Evolutionary conservation across 2,329 filamentous ascomycete genomes (phyloP).

Genomic region (Laburnicola sp.): DNA sequence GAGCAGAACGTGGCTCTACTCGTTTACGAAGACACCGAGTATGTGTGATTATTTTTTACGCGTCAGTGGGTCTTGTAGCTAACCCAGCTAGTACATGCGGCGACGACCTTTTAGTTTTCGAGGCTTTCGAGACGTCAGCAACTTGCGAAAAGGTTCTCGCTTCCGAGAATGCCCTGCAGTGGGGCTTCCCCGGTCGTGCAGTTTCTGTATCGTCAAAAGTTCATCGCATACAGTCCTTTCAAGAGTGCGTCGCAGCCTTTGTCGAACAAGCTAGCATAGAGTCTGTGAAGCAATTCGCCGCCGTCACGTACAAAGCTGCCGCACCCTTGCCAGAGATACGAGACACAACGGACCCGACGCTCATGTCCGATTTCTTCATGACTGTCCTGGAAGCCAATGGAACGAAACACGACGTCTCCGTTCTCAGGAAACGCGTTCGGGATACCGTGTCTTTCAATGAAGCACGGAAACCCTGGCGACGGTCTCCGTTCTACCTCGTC

Average conservation of each 20-base stretch:
- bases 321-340: conserved; percentile 56
- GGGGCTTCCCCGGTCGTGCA: conserved; percentile 63
- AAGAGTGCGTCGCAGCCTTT: conserved; percentile 54
- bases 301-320: conserved; percentile 57
- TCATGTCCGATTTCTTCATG: conserved; percentile 65
- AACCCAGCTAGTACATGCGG: neutral
- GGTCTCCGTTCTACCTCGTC: conserved; percentile 64
- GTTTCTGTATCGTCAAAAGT: conserved; percentile 50
- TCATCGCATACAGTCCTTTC: conserved; percentile 52
- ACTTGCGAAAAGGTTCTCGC: conserved; percentile 57
- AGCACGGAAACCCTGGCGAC: conserved; percentile 61
- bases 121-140: conserved; percentile 65
- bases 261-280: conserved; percentile 61
- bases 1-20: conserved; percentile 56
- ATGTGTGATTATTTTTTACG: conserved; percentile 14
- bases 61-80: neutral
- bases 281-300: conserved; percentile 57
- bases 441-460: conserved; percentile 63
- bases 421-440: conserved; percentile 61
- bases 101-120: conserved; percentile 52
- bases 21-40: conserved; percentile 43
- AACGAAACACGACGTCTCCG: conserved; percentile 31
- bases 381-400: conserved; percentile 62
- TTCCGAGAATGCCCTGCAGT: conserved; percentile 56
- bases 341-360: conserved; percentile 59